phyloP scores from a whole-genome alignment of 345 rosid genomes.

The Salix caprea region DNA sequence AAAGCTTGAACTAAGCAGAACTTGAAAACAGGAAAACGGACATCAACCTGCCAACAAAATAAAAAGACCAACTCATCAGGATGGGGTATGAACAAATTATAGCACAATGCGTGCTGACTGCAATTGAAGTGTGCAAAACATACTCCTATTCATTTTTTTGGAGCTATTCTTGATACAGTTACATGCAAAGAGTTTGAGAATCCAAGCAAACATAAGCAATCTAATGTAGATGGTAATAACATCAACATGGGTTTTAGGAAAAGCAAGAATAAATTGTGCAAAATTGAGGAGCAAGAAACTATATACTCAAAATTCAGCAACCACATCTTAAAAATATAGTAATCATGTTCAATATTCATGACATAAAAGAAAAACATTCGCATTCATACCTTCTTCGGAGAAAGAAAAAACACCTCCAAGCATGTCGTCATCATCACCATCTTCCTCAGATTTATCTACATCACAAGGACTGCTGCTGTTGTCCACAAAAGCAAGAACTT shows the following conservation, averaged over 20 bases:
- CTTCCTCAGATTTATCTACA: conserved; percentile 61
- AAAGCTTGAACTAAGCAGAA: neutral
- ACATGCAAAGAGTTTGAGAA: neutral
- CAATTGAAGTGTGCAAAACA: neutral
- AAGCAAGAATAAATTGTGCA: neutral
- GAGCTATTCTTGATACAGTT: neutral
- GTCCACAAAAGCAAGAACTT: conserved; percentile 39
- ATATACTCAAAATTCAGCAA: neutral
- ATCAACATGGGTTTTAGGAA: neutral
- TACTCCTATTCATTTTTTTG: too few relatives aligned
- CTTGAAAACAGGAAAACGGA: conserved; percentile 8
- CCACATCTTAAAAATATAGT: conserved; percentile 11
- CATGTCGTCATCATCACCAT: conserved; percentile 71
- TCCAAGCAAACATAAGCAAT: neutral
- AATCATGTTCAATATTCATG: neutral
- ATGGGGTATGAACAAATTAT: neutral
- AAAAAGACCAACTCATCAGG: conserved; percentile 1
- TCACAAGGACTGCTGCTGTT: conserved; percentile 50
- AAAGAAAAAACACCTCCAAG: conserved; percentile 91
- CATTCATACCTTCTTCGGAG: conserved; percentile 75
- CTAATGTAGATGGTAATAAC: neutral
- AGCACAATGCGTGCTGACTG: neutral
- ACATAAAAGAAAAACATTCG: neutral
- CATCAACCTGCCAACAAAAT: conserved; percentile 44
- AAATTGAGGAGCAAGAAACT: neutral